Evolutionary conservation across 805 yeast species (phyloP).

Genomic region (Pichia californica): DNA sequence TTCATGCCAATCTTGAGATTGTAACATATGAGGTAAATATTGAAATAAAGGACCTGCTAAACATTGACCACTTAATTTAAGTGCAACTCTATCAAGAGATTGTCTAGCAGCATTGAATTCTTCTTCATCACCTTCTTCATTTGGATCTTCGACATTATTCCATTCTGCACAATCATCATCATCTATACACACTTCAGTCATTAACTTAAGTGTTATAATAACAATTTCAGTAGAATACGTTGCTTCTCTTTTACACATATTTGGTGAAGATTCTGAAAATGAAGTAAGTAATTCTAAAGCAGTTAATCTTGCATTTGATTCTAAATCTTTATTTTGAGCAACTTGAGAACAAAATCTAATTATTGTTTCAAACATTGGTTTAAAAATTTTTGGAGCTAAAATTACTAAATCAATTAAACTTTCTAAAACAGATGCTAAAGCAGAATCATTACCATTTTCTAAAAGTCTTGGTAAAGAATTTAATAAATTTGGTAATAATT

Average conservation of each 20-base stretch:
- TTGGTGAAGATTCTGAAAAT: constrained; percentile 88
- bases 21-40: constrained; percentile 76
- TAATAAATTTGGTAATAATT: constrained; percentile 74
- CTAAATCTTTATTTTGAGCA: constrained; percentile 74
- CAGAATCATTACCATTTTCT: constrained; percentile 69
- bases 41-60: constrained; percentile 84
- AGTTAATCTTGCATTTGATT: constrained; percentile 70
- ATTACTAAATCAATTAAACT: constrained; percentile 85
- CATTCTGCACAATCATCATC: constrained; percentile 65
- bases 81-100: constrained; percentile 84
- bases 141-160: constrained; percentile 72
- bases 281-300: constrained; percentile 87
- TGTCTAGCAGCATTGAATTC: constrained; percentile 91
- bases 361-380: constrained; percentile 83
- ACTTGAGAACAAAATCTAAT: constrained; percentile 82
- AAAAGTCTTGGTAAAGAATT: constrained; percentile 83
- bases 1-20: constrained; percentile 80
- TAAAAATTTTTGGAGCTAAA: constrained; percentile 90
- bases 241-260: constrained; percentile 82
- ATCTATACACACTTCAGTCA: constrained; percentile 88
- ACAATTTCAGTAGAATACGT: constrained; percentile 69
- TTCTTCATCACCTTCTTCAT: constrained; percentile 67
- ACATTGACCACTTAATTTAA: constrained; percentile 75
- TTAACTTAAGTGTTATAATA: constrained; percentile 66
- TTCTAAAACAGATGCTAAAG: constrained; percentile 84